These are phyloP conservation scores for Aspergillus felis DNA, from an alignment of 2,329 filamentous ascomycete genomes.

Conservation along the genomic window DNA sequence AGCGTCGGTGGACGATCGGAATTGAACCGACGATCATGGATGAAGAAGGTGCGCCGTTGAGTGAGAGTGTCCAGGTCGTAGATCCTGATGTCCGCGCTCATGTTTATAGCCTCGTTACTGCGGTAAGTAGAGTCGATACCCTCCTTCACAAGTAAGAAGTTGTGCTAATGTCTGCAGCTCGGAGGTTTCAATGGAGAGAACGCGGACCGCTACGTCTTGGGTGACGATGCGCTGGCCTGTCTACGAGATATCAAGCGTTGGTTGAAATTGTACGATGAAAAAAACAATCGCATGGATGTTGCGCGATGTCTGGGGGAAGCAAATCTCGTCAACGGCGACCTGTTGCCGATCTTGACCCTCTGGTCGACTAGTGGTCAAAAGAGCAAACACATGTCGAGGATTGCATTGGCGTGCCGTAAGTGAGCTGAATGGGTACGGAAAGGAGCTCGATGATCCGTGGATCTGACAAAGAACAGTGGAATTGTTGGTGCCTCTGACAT, in stretches of 20 bases:
- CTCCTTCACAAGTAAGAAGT: constrained; percentile 8
- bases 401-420: constrained; percentile 72
- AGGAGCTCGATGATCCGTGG: constrained; percentile 4
- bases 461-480: constrained; percentile 56
- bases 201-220: constrained; percentile 78
- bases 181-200: constrained; percentile 77
- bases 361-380: constrained; percentile 72
- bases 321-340: constrained; percentile 84
- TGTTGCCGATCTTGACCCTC: constrained; percentile 80
- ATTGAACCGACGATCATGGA: constrained; percentile 34
- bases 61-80: constrained; percentile 57
- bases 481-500: constrained; percentile 86
- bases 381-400: constrained; percentile 70
- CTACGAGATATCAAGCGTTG: constrained; percentile 92
- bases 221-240: constrained; percentile 88
- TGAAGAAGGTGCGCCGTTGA: constrained; percentile 35
- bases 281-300: constrained; percentile 89
- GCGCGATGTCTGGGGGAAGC: constrained; percentile 87
- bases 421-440: not conserved
- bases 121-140: constrained; percentile 55
- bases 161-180: constrained; percentile 53
- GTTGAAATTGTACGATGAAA: constrained; percentile 92
- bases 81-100: constrained; percentile 92
- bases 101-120: constrained; percentile 88
- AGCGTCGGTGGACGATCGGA: constrained; percentile 3